phyloP scores from a whole-genome alignment of 768 basidiomycete genomes.

The Hortiboletus flavorubellus region DNA sequence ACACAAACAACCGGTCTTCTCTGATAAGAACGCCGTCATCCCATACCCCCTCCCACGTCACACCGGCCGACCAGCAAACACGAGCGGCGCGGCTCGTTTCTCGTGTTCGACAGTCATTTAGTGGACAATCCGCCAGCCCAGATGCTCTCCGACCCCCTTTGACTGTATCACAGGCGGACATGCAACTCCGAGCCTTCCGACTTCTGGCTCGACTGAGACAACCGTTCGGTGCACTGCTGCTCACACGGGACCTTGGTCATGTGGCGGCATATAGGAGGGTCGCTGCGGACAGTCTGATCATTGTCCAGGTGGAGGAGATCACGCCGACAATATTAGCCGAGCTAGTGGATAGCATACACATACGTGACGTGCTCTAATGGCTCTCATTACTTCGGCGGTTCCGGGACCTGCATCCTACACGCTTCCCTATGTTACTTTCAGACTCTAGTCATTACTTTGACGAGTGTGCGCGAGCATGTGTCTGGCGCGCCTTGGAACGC shows the following conservation, averaged over 20 bases:
- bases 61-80: no score
- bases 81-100: not conserved
- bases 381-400: no score
- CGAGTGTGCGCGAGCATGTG: no score
- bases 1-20: not conserved
- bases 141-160: not conserved
- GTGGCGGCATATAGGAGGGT: conserved; percentile 3
- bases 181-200: not conserved
- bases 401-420: no score
- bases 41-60: no score
- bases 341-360: not conserved
- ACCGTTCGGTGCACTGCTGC: conserved; percentile 8
- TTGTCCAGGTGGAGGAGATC: conserved; percentile 2
- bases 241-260: not conserved
- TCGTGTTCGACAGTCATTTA: not conserved
- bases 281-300: conserved; percentile 5
- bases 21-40: no score
- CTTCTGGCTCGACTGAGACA: conserved; percentile 2
- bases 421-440: no score
- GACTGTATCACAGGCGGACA: not conserved
- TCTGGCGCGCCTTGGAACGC: no score
- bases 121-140: not conserved
- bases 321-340: not conserved
- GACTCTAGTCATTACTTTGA: no score
- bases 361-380: conserved; percentile 9